These are phyloP conservation scores for Pezizomycotina sp. DNA, from an alignment of 2,329 filamentous ascomycete genomes.

Conservation along the genomic window DNA sequence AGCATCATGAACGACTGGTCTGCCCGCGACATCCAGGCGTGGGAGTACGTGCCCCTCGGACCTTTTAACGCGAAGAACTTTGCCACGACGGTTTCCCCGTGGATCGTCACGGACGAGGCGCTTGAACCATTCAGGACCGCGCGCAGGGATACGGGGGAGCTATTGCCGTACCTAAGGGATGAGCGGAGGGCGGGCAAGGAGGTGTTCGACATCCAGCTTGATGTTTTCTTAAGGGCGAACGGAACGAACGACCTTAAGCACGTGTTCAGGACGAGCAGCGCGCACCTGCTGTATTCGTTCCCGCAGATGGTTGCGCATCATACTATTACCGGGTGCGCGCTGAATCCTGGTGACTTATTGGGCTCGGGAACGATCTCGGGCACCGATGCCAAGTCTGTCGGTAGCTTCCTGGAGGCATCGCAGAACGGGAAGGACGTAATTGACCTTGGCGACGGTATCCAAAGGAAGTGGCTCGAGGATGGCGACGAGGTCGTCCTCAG, in stretches of 20 bases:
- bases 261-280: constrained; percentile 29
- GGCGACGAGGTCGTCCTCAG: constrained; percentile 53
- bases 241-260: constrained; percentile 28
- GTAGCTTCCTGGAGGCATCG: constrained; percentile 57
- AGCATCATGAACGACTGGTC: constrained; percentile 74
- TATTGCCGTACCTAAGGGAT: constrained; percentile 50
- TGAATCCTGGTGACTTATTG: constrained; percentile 57
- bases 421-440: constrained; percentile 50
- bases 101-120: constrained; percentile 63
- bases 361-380: constrained; percentile 69
- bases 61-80: constrained; percentile 80
- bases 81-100: constrained; percentile 57
- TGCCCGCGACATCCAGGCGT: constrained; percentile 63
- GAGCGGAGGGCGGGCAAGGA: constrained; percentile 36
- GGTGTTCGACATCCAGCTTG: constrained; percentile 52
- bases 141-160: constrained; percentile 35
- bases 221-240: constrained; percentile 43
- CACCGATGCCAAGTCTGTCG: constrained; percentile 39
- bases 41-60: constrained; percentile 70
- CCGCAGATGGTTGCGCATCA: constrained; percentile 71
- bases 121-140: constrained; percentile 48
- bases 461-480: constrained; percentile 56
- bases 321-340: constrained; percentile 55
- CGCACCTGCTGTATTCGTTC: constrained; percentile 64
- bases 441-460: constrained; percentile 30